A percentile compares a stretch with the other conserved stretches of the same genome.
phyloP scores from a whole-genome alignment of 2,329 filamentous ascomycete genomes.

The Diplodia corticola region DNA sequence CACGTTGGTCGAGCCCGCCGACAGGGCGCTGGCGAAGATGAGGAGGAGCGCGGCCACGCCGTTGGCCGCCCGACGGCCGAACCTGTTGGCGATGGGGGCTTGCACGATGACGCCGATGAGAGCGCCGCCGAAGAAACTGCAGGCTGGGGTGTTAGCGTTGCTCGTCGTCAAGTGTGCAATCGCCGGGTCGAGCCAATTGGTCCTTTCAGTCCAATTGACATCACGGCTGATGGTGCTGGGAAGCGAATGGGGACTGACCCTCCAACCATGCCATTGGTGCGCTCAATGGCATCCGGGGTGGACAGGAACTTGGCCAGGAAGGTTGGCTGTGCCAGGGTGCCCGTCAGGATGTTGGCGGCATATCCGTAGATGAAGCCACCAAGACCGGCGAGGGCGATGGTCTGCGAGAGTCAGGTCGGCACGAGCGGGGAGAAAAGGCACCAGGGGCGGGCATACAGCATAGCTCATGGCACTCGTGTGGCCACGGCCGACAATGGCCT shows the following conservation, averaged over 20 bases:
- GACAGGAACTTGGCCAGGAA: conserved; percentile 32
- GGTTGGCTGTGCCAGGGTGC: conserved; percentile 32
- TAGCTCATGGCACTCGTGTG: conserved; percentile 4
- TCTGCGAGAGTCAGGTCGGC: neutral
- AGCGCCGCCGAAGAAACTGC: conserved; percentile 29
- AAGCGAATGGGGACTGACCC: conserved; percentile 21
- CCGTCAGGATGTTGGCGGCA: conserved; percentile 33
- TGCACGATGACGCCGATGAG: conserved; percentile 29
- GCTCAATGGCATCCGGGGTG: conserved; percentile 24
- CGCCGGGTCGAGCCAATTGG: no score
- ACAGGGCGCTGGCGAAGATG: conserved; percentile 16
- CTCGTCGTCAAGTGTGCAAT: neutral
- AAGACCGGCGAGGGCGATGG: conserved; percentile 27
- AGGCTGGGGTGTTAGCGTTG: conserved; percentile 1
- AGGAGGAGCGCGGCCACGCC: conserved; percentile 14
- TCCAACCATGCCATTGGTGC: conserved; percentile 28
- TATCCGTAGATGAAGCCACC: conserved; percentile 36
- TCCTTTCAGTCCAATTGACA: no score
- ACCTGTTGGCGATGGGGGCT: conserved; percentile 28
- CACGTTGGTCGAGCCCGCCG: conserved; percentile 20
- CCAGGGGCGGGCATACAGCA: neutral
- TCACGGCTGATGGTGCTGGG: neutral
- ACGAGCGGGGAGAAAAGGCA: neutral
- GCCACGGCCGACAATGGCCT: neutral
- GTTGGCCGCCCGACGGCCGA: conserved; percentile 28